Evolutionary conservation across 2,329 filamentous ascomycete species (phyloP), one percentile per base, ranked within the genome.

Genomic region (Orbilia brochopaga): DNA sequence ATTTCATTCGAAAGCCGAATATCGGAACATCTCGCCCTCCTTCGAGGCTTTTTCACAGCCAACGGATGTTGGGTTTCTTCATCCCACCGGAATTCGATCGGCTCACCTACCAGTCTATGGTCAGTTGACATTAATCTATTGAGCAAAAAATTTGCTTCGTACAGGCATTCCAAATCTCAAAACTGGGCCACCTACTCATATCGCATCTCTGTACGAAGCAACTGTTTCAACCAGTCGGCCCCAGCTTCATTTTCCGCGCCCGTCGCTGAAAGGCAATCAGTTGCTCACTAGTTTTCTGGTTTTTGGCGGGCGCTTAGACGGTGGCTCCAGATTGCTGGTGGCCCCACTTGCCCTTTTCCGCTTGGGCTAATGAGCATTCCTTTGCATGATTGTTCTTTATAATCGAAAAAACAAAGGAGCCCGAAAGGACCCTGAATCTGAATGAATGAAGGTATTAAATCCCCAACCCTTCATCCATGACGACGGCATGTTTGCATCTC

Each of bases 321-420:
- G 44, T 48, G 44, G 44, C 44, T 48, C 44, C 44, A 48, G 44
- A 19, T 53, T 35, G 40, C n/a, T 44, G n/a, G 19, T 55, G 55
- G 67, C 60, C 67, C 67, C 67, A 72, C 67, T 65, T 65, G 55
- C 67, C 60, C 27, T 60, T 53, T 70, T 57, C 44, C 56, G 61
- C 61, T 35, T 65, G 61, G 53, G 17, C 17, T 5, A 21, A 48
- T 48, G 3, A 17, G n/a, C n/a, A n/a, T 8, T 48, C 44, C 37
- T 21, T 48, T 48, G 44, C 44, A 48, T 48, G n/a, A 5, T 23
- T 48, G 15, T 48, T 48, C 11, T 48, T 46, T 13, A 13, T 5
- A 3, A 30, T 53, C 10, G 30, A 23, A 23, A 23, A 19, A 23
- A 3, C 4, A 48, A 48, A 21, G 21, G 21, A 19, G 17, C 6